Percentiles rank a stretch among this genome's conserved stretches.
These are phyloP conservation scores for Jacaranda mimosifolia DNA, from an alignment of 257 asterid species.

Conservation along the genomic window DNA sequence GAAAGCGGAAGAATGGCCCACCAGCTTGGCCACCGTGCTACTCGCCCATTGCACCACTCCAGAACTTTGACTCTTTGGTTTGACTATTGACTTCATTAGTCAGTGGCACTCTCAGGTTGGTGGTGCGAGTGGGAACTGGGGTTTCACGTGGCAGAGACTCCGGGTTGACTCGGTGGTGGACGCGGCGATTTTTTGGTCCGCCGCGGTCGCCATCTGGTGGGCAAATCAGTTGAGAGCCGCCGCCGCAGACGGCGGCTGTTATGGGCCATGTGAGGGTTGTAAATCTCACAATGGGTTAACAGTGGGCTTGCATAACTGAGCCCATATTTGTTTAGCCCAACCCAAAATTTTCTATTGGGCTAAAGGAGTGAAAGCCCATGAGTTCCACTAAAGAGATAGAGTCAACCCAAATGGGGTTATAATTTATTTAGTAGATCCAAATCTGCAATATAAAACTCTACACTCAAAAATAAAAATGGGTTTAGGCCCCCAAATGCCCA, in stretches of 20 bases:
- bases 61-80: constrained; percentile 16
- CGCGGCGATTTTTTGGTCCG: not conserved
- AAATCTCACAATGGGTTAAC: not conserved
- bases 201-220: not conserved
- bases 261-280: not conserved
- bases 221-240: not conserved
- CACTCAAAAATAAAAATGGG: no score
- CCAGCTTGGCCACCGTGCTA: not conserved
- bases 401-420: not conserved
- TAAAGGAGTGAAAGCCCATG: not conserved
- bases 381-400: not conserved
- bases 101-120: constrained; percentile 15
- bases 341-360: not conserved
- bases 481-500: no score
- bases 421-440: no score
- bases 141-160: constrained; percentile 40
- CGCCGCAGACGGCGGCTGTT: not conserved
- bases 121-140: not conserved
- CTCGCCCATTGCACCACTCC: constrained; percentile 17
- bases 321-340: not conserved
- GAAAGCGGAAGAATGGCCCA: not conserved
- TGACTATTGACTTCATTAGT: constrained; percentile 5
- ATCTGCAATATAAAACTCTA: no score
- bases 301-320: not conserved
- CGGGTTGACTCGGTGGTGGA: constrained; percentile 38